These are phyloP conservation scores for Suillus tomentosus DNA, from an alignment of 768 basidiomycete genomes.

Conservation along the genomic window DNA sequence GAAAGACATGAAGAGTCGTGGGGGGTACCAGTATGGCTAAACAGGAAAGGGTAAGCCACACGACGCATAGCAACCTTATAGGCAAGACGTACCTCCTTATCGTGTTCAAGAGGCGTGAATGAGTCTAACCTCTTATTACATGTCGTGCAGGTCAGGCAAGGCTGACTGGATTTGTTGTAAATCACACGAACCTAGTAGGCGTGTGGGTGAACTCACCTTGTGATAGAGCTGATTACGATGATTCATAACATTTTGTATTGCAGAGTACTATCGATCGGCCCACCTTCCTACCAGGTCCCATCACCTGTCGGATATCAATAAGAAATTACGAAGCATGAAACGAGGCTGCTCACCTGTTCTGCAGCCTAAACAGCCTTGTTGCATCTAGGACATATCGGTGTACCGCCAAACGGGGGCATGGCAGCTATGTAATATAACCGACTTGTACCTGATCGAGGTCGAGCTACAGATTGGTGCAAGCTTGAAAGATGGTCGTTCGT, in stretches of 20 bases:
- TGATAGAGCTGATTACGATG: conserved; percentile 65
- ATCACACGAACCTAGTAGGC: conserved; percentile 10
- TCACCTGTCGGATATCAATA: conserved; percentile 47
- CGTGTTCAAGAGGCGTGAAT: conserved; percentile 75
- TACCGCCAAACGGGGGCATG: conserved; percentile 77
- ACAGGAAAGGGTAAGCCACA: conserved; percentile 9
- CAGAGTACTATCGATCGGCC: conserved; percentile 23
- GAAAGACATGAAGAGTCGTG: not conserved
- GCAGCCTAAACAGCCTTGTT: conserved; percentile 81
- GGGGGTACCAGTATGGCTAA: conserved; percentile 48
- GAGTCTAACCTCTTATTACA: conserved; percentile 85
- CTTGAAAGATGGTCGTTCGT: not conserved
- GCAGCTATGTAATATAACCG: conserved; percentile 9
- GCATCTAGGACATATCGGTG: conserved; percentile 74
- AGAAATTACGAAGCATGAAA: conserved; percentile 4
- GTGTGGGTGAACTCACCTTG: conserved; percentile 48
- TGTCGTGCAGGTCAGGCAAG: conserved; percentile 74
- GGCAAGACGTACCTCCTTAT: conserved; percentile 65
- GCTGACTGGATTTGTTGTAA: conserved; percentile 41
- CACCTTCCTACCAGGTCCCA: conserved; percentile 90
- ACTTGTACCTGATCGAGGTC: not conserved
- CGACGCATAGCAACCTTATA: conserved; percentile 2
- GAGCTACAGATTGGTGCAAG: not conserved
- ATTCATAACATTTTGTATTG: conserved; percentile 5
- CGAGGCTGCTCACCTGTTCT: conserved; percentile 62